Conservation (phyloP, 345 rosid genomes). For the Brassica rapa region DNA sequence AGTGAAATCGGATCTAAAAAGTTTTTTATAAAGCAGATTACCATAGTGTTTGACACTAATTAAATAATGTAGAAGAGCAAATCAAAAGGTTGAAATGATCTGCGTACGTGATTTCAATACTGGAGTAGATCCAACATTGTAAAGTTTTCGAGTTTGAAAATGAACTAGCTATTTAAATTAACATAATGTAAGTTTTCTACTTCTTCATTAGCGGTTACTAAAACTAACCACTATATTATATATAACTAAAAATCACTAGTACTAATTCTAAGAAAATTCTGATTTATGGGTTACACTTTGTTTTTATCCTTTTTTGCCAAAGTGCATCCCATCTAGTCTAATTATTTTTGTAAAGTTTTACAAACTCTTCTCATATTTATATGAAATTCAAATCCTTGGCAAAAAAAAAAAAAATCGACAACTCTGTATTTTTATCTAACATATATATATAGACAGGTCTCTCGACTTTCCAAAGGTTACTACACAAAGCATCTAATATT, state of each 20-base stretch:
- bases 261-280: background rate
- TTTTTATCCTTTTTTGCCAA: no score
- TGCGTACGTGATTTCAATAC: background rate
- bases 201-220: background rate
- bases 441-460: background rate
- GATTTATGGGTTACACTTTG: no score
- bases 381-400: no score
- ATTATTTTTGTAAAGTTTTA: no score
- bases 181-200: background rate
- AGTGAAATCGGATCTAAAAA: background rate
- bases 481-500: conserved; percentile 25
- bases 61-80: background rate
- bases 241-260: background rate
- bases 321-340: no score
- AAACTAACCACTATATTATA: background rate
- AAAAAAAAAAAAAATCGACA: no score
- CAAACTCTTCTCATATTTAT: no score
- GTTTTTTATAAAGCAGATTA: background rate
- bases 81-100: conserved; percentile 11
- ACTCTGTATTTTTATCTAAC: background rate
- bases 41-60: background rate
- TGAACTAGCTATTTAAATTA: background rate
- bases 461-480: conserved; percentile 19
- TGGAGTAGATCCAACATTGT: background rate
- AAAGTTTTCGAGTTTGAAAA: background rate